A percentile compares a stretch with the other conserved stretches of the same genome.
Conservation (phyloP, 805 yeast species). For the Starmera amethionina region DNA sequence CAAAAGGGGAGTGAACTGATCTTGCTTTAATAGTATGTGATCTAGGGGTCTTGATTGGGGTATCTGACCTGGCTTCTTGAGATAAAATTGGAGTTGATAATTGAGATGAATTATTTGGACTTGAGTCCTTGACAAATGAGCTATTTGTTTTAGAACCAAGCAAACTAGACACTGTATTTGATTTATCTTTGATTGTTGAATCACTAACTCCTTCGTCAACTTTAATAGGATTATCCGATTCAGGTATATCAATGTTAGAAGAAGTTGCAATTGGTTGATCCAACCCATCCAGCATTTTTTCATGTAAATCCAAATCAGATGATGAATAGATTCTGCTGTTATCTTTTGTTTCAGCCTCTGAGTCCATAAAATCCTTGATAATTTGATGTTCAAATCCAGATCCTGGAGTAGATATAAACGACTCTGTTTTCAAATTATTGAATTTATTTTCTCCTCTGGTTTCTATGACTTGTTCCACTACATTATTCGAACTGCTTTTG, state of each 20-base stretch:
- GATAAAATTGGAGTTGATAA: slow-evolving; percentile 6
- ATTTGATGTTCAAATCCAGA: slow-evolving; percentile 17
- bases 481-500: not conserved
- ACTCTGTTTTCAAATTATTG: slow-evolving; percentile 5
- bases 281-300: slow-evolving; percentile 5
- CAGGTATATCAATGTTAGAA: slow-evolving; percentile 17
- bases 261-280: slow-evolving; percentile 20
- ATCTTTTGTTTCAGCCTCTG: slow-evolving; percentile 6
- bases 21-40: slow-evolving; percentile 1
- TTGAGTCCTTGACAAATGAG: slow-evolving; percentile 1
- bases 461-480: not conserved
- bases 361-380: slow-evolving; percentile 16
- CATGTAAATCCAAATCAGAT: not conserved
- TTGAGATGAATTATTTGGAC: slow-evolving; percentile 4
- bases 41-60: not conserved
- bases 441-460: not conserved
- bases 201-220: slow-evolving; percentile 16
- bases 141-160: slow-evolving; percentile 2
- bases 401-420: slow-evolving; percentile 7
- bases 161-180: slow-evolving; percentile 2
- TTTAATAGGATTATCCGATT: slow-evolving; percentile 11
- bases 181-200: slow-evolving; percentile 11
- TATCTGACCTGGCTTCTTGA: not conserved
- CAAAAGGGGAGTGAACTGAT: slow-evolving; percentile 18
- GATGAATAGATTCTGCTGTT: not conserved